Evolutionary conservation across 208 protist genomes (phyloP).

Genomic region (Eutreptiella sp.): DNA sequence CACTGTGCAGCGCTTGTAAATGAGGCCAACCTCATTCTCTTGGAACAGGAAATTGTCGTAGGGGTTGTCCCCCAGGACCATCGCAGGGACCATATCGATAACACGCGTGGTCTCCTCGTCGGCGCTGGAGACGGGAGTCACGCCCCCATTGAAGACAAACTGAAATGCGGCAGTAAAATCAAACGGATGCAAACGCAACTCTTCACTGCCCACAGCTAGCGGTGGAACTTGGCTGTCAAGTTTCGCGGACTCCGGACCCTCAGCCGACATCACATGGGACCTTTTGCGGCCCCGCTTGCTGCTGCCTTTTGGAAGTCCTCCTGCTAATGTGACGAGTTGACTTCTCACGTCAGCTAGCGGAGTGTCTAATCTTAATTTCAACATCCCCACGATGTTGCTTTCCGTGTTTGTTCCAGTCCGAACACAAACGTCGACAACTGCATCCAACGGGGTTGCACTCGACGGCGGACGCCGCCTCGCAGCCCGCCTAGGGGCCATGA

Average conservation of each 20-base stretch:
- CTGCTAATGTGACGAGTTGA: constrained; percentile 6
- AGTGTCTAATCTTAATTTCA: constrained; percentile 16
- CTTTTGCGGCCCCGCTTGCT: not conserved
- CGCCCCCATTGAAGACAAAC: constrained; percentile 55
- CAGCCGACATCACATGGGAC: not conserved
- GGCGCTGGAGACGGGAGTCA: constrained; percentile 14
- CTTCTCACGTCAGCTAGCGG: constrained; percentile 2
- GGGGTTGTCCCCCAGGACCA: constrained; percentile 1
- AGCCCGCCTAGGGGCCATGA: no score
- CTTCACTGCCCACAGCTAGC: not conserved
- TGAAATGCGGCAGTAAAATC: constrained; percentile 58
- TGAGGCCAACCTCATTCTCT: not conserved
- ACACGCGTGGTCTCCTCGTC: constrained; percentile 39
- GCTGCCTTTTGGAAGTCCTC: not conserved
- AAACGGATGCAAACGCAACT: constrained; percentile 55
- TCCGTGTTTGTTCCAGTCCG: constrained; percentile 19
- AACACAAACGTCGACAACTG: not conserved
- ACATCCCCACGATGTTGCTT: constrained; percentile 3
- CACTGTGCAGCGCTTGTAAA: not conserved
- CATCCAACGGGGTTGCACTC: no score
- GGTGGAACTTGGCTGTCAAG: not conserved
- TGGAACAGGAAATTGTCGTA: constrained; percentile 1
- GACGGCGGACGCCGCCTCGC: no score
- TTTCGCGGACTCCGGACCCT: not conserved
- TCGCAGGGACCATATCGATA: constrained; percentile 45